Conservation (phyloP, 179 eudicot species). For the Nepenthes alata region DNA sequence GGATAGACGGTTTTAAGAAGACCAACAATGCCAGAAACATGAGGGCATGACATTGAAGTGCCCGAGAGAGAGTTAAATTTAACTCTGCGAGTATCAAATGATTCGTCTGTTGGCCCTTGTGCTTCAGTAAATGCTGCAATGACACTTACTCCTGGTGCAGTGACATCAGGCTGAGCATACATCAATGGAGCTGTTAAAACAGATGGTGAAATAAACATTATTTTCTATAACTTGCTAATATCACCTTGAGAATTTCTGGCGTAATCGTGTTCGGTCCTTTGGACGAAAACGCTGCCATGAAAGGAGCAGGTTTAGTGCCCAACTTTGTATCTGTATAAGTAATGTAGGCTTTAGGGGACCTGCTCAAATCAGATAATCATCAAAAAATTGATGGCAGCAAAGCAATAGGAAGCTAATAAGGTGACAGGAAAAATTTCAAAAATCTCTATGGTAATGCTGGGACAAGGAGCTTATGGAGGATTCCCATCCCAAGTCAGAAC, state of each 20-base stretch:
- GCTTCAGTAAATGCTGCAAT: conserved; percentile 81
- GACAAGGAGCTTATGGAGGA: too few relatives aligned
- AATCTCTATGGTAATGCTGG: too few relatives aligned
- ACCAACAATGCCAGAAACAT: conserved; percentile 67
- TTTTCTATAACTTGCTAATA: background rate
- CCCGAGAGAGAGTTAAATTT: conserved; percentile 60
- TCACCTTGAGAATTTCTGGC: conserved; percentile 81
- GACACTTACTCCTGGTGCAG: conserved; percentile 88
- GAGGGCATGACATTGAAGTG: conserved; percentile 97
- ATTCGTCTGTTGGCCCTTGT: conserved; percentile 65
- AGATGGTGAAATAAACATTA: background rate
- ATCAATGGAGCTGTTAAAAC: background rate
- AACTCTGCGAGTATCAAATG: conserved; percentile 61
- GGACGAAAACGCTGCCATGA: conserved; percentile 94
- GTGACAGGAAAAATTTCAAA: too few relatives aligned
- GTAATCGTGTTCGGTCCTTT: conserved; percentile 55
- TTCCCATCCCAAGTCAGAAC: too few relatives aligned
- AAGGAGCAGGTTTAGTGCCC: conserved; percentile 61
- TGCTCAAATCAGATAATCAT: conserved; percentile 9
- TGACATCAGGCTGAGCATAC: conserved; percentile 67
- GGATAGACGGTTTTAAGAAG: conserved; percentile 71
- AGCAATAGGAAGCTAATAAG: too few relatives aligned
- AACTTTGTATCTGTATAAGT: conserved; percentile 39
- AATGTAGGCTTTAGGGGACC: conserved; percentile 50
- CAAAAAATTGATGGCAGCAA: background rate